Percentiles rank a stretch among this genome's conserved stretches.
These are phyloP conservation scores for Colletotrichum siamense DNA, from an alignment of 2,329 filamentous ascomycete species.

Conservation along the genomic window DNA sequence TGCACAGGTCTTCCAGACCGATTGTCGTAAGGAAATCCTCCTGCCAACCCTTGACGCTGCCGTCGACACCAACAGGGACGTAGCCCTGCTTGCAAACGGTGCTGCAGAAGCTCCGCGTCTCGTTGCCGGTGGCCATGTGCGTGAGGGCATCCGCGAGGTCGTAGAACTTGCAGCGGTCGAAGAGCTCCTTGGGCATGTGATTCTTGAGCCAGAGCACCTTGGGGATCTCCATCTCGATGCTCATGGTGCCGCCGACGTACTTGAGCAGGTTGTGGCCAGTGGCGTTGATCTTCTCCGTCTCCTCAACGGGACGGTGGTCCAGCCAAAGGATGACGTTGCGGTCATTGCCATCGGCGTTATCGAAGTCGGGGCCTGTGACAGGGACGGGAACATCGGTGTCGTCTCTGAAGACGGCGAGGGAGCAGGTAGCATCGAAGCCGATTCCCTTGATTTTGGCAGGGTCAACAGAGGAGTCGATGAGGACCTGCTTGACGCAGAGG, in stretches of 20 bases:
- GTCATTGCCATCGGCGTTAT: conserved; percentile 76
- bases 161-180: conserved; percentile 95
- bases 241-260: conserved; percentile 98
- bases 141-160: conserved; percentile 93
- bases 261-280: conserved; percentile 91
- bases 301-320: conserved; percentile 88
- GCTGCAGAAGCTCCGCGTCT: conserved; percentile 93
- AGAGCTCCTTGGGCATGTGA: conserved; percentile 91
- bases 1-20: conserved; percentile 81
- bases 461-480: conserved; percentile 82
- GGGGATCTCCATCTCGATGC: conserved; percentile 99
- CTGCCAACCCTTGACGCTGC: conserved; percentile 98
- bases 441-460: conserved; percentile 81
- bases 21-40: conserved; percentile 90
- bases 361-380: conserved; percentile 87
- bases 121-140: conserved; percentile 89
- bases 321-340: conserved; percentile 98
- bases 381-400: conserved; percentile 90
- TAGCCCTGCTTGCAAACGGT: conserved; percentile 97
- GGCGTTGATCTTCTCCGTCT: conserved; percentile 92
- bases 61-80: conserved; percentile 95
- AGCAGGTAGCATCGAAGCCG: conserved; percentile 99
- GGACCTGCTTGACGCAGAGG: conserved; percentile 80
- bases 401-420: conserved; percentile 85
- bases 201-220: conserved; percentile 99